Percentiles rank a stretch among this genome's conserved stretches.
These are phyloP conservation scores for Backusella tarrabulga DNA, from an alignment of 192 early-diverging fungal genomes.

Conservation along the genomic window DNA sequence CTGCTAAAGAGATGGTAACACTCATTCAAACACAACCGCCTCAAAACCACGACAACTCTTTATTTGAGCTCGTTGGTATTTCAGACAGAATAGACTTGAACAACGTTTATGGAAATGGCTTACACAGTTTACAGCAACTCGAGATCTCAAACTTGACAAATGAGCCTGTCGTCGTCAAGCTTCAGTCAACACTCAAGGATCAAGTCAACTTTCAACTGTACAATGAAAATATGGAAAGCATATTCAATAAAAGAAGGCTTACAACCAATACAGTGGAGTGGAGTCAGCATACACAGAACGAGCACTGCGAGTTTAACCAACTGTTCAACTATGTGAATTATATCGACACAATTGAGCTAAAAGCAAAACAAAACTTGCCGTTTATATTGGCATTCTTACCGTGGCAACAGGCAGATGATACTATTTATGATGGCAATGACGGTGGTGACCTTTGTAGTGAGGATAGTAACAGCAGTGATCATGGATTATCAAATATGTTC, in stretches of 20 bases:
- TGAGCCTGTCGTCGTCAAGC: slow-evolving; percentile 59
- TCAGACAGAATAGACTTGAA: slow-evolving; percentile 55
- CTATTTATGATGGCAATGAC: slow-evolving; percentile 35
- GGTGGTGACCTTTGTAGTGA: neutral
- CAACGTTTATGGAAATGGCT: slow-evolving; percentile 78
- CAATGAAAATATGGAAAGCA: slow-evolving; percentile 78
- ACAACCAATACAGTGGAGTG: slow-evolving; percentile 62
- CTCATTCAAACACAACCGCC: neutral
- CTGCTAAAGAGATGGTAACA: slow-evolving; percentile 1
- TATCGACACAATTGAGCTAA: slow-evolving; percentile 64
- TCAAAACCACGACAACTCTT: neutral
- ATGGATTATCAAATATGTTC: neutral
- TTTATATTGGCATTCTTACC: slow-evolving; percentile 84
- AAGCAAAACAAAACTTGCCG: slow-evolving; percentile 61
- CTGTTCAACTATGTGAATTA: slow-evolving; percentile 91
- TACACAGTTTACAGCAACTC: slow-evolving; percentile 72
- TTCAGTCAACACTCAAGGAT: slow-evolving; percentile 71
- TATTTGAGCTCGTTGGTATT: neutral
- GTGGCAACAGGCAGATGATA: slow-evolving; percentile 15
- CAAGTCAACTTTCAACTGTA: slow-evolving; percentile 82
- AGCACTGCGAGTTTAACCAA: slow-evolving; percentile 73
- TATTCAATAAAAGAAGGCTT: slow-evolving; percentile 30
- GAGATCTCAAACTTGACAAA: slow-evolving; percentile 65
- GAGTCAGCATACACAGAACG: slow-evolving; percentile 43
- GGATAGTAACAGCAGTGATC: neutral